These are phyloP conservation scores for Suillus placidus DNA, from an alignment of 768 basidiomycete genomes.

Conservation along the genomic window DNA sequence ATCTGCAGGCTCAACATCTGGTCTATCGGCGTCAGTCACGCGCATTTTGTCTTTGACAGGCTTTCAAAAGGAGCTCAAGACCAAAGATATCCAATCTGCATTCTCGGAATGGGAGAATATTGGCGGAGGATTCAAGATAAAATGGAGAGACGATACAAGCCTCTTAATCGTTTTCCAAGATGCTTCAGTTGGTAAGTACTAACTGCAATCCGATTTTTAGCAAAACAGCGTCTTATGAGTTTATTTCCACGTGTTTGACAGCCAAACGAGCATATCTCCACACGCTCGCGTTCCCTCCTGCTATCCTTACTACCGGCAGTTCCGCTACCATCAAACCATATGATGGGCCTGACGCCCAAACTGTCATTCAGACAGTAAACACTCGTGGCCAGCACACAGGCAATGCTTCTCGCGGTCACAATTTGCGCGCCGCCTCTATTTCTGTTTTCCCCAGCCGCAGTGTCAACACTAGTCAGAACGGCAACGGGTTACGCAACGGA, in stretches of 20 bases:
- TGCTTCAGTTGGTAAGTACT: slow-evolving; percentile 78
- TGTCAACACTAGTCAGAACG: slow-evolving; percentile 40
- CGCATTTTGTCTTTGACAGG: slow-evolving; percentile 92
- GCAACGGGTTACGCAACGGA: slow-evolving; percentile 32
- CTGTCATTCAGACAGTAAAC: slow-evolving; percentile 82
- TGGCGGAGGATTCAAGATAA: slow-evolving; percentile 95
- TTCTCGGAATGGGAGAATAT: slow-evolving; percentile 88
- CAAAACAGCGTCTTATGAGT: slow-evolving; percentile 5
- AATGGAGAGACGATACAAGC: slow-evolving; percentile 97
- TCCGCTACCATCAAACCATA: slow-evolving; percentile 82
- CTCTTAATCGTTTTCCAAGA: slow-evolving; percentile 94
- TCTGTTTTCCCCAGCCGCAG: slow-evolving; percentile 63
- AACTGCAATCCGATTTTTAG: slow-evolving; percentile 12
- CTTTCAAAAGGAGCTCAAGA: slow-evolving; percentile 95
- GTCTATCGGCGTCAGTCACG: slow-evolving; percentile 92
- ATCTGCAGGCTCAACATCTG: slow-evolving; percentile 59
- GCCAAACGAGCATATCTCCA: slow-evolving; percentile 96
- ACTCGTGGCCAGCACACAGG: slow-evolving; percentile 63
- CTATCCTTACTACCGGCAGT: slow-evolving; percentile 58
- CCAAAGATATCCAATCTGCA: slow-evolving; percentile 90
- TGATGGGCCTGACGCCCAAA: slow-evolving; percentile 91
- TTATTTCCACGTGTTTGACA: slow-evolving; percentile 33
- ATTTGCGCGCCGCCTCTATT: slow-evolving; percentile 67
- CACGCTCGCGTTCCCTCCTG: slow-evolving; percentile 80
- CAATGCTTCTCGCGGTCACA: slow-evolving; percentile 71